A percentile compares a stretch with the other conserved stretches of the same genome.
Evolutionary conservation across 768 basidiomycete genomes (phyloP).

Genomic region (Boletus insuetus): DNA sequence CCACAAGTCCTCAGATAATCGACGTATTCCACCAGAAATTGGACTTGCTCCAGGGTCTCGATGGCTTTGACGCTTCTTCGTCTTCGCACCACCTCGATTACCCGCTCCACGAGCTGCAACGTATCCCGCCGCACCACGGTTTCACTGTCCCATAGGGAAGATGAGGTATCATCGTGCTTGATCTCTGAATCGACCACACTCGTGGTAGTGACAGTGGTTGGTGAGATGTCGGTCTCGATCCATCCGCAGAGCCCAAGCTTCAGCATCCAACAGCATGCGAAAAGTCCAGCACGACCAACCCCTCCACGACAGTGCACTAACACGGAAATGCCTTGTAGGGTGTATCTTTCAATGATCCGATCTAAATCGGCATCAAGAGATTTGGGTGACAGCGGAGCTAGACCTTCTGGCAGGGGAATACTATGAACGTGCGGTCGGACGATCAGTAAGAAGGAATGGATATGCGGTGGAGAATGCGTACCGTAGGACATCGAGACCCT

Average conservation of each 20-base stretch:
- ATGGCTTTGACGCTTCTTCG: conserved; percentile 87
- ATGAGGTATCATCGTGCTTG: neutral
- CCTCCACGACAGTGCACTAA: conserved; percentile 93
- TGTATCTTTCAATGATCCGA: conserved; percentile 66
- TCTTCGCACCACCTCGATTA: conserved; percentile 68
- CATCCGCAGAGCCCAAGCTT: conserved; percentile 88
- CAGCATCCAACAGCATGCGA: conserved; percentile 91
- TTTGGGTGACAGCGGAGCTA: conserved; percentile 61
- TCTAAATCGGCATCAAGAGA: conserved; percentile 65
- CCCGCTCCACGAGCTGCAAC: conserved; percentile 66
- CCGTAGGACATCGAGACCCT: conserved; percentile 82
- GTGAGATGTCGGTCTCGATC: conserved; percentile 35
- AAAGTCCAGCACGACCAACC: conserved; percentile 87
- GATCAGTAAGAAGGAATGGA: neutral
- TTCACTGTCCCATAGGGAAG: conserved; percentile 21
- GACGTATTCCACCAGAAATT: conserved; percentile 76
- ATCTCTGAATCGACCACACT: conserved; percentile 11
- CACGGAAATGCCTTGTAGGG: conserved; percentile 65
- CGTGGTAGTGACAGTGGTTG: neutral
- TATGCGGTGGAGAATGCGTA: conserved; percentile 23
- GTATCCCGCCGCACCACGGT: conserved; percentile 41
- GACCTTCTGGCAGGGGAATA: conserved; percentile 87
- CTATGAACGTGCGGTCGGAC: conserved; percentile 35
- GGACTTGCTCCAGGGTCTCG: conserved; percentile 92
- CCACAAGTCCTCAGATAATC: conserved; percentile 46